phyloP scores from a whole-genome alignment of 2,329 filamentous ascomycete genomes.

The Beauveria sp. region DNA sequence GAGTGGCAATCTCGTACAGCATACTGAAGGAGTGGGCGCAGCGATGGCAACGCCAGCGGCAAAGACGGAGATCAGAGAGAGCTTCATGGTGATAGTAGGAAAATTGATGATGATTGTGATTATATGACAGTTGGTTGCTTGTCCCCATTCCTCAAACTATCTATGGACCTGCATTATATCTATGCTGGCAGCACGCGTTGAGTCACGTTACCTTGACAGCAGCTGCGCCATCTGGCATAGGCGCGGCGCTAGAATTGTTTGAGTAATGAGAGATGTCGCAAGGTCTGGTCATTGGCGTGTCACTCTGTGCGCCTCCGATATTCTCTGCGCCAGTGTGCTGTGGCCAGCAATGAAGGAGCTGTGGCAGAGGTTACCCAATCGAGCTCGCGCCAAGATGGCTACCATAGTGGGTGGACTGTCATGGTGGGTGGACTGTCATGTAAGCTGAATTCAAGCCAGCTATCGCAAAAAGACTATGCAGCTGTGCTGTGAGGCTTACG shows the following conservation, averaged over 20 bases:
- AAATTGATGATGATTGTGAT: neutral
- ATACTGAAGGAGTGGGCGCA: neutral
- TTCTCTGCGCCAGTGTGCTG: neutral
- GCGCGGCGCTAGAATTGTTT: neutral
- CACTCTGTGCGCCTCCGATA: neutral
- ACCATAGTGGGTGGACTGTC: neutral
- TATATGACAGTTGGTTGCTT: neutral
- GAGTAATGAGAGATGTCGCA: neutral
- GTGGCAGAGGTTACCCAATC: too few species aligned
- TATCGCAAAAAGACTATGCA: too few species aligned
- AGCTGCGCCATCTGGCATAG: neutral
- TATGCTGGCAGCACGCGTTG: neutral
- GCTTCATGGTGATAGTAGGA: neutral
- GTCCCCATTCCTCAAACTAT: too few species aligned
- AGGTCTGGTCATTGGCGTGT: neutral
- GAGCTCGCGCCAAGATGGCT: neutral
- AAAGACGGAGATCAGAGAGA: neutral
- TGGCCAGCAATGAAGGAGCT: neutral
- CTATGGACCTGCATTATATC: neutral
- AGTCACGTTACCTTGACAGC: neutral
- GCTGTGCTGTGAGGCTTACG: too few species aligned
- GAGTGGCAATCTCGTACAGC: neutral
- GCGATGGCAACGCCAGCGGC: neutral
- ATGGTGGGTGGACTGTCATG: too few species aligned
- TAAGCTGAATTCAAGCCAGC: too few species aligned